Percentiles rank a stretch among this genome's conserved stretches.
Conservation (phyloP, 1,284 basidiomycete genomes). For the Naganishia albida region DNA sequence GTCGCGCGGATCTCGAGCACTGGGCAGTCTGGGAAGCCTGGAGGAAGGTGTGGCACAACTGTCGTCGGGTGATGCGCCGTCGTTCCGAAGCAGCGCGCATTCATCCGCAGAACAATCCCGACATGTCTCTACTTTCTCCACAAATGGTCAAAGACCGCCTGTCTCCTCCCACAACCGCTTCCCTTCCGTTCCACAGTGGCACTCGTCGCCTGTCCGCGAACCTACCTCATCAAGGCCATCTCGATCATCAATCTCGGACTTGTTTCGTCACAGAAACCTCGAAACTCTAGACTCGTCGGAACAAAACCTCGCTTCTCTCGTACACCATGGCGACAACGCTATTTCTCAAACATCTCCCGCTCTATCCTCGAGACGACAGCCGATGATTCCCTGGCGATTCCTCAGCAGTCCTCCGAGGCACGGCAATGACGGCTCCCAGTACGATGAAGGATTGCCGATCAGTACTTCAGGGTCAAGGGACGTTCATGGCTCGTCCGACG, state of each 20-base stretch:
- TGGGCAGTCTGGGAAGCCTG: slow-evolving; percentile 20
- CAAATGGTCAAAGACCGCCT: slow-evolving; percentile 3
- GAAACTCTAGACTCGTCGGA: slow-evolving; percentile 12
- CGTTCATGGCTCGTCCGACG: not conserved
- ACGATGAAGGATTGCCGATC: slow-evolving; percentile 1
- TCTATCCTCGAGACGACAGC: not conserved
- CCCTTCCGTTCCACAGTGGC: not conserved
- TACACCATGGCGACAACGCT: not conserved
- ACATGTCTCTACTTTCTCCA: not conserved
- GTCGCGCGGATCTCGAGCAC: slow-evolving; percentile 2
- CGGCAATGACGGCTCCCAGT: slow-evolving; percentile 2
- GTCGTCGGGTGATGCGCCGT: not conserved
- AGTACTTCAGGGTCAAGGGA: not conserved
- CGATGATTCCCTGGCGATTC: slow-evolving; percentile 16
- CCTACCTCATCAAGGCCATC: not conserved
- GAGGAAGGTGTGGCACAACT: slow-evolving; percentile 25
- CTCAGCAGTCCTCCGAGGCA: slow-evolving; percentile 21
- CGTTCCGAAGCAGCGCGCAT: not conserved
- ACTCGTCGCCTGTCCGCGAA: not conserved
- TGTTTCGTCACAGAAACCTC: slow-evolving; percentile 7
- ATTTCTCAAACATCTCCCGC: not conserved
- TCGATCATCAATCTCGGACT: not conserved
- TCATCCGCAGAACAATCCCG: not conserved
- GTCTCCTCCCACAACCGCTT: not conserved
- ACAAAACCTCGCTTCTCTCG: slow-evolving; percentile 1